Evolutionary conservation across 805 yeast species (phyloP), one percentile per base, ranked within the genome.

Genomic region (Candida tammaniensis): DNA sequence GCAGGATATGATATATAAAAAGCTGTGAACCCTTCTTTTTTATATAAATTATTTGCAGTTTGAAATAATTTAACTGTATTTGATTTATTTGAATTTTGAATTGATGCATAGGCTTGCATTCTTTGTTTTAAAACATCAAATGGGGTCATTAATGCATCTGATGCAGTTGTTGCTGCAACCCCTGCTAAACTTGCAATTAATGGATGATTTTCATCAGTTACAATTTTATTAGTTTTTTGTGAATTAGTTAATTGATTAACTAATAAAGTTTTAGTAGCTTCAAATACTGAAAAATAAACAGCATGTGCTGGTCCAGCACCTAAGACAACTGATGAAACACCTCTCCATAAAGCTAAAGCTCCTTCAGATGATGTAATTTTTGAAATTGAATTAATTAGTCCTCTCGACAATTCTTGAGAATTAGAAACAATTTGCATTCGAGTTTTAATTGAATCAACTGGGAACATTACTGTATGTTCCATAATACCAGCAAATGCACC

Each of bases 261-360:
- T 31, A 83, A 59, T 9, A 70, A 54, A 6, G 82, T 77, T 54
- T 84, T 83, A 30, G 88, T 72, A 32, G 79, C 72, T 61, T 91
- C 98, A 59, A 88, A 93, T 4, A 93, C 94, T n/a, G 89, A 80
- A 57, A 88, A 91, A 61, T 93, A 91, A 5, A 93, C 83, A 3
- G 98, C 98, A 64, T 91, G 98, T 3, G 98, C 97, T 2, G 98
- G 98, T 5, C 98, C 98, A n/a, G 98, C 97, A 24, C 98, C 98
- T 42, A 91, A 55, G 2, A 88, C 80, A 40, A 93, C 95, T 1
- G 96, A 84, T 16, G 87, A 80, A 12, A 91, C 86, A 36, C 98
- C 98, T 53, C 95, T 73, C 95, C 97, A 91, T 18, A 93, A 72
- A 1, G 95, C 85, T 33, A 76, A 54, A 5, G 91, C 83, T 2